These are phyloP conservation scores for Phytophthora hibernalis DNA, from an alignment of 352 stramenopile species.

Conservation along the genomic window DNA sequence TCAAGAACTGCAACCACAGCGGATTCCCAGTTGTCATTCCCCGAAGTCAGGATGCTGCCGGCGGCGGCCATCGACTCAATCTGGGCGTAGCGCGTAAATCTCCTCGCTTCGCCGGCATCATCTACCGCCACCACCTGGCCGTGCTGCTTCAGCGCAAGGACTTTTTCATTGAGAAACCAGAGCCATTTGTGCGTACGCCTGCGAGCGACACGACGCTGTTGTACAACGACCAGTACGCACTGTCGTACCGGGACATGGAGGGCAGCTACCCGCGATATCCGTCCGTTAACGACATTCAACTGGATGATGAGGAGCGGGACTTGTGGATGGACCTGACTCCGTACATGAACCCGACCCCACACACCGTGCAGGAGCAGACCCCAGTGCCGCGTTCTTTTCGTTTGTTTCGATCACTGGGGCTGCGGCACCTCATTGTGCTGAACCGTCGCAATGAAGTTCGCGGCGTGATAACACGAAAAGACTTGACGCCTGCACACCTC, in stretches of 20 bases:
- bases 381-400: conserved; percentile 96
- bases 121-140: conserved; percentile 79
- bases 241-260: conserved; percentile 88
- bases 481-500: conserved; percentile 84
- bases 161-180: conserved; percentile 82
- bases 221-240: conserved; percentile 88
- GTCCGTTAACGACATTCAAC: conserved; percentile 86
- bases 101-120: conserved; percentile 75
- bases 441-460: conserved; percentile 92
- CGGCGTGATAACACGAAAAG: conserved; percentile 88
- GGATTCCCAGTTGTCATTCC: conserved; percentile 81
- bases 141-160: conserved; percentile 88
- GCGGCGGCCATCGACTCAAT: conserved; percentile 31
- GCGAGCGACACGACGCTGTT: conserved; percentile 81
- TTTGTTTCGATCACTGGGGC: conserved; percentile 96
- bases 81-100: conserved; percentile 32
- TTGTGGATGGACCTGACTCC: conserved; percentile 96
- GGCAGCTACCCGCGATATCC: conserved; percentile 82
- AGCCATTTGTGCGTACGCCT: conserved; percentile 79
- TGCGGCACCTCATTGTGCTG: conserved; percentile 95
- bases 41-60: conserved; percentile 47
- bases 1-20: conserved; percentile 71
- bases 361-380: conserved; percentile 95
- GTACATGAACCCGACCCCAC: conserved; percentile 97
- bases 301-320: conserved; percentile 91